phyloP scores from a whole-genome alignment of 2,329 filamentous ascomycete species.

The Penicillium sclerotiorum region DNA sequence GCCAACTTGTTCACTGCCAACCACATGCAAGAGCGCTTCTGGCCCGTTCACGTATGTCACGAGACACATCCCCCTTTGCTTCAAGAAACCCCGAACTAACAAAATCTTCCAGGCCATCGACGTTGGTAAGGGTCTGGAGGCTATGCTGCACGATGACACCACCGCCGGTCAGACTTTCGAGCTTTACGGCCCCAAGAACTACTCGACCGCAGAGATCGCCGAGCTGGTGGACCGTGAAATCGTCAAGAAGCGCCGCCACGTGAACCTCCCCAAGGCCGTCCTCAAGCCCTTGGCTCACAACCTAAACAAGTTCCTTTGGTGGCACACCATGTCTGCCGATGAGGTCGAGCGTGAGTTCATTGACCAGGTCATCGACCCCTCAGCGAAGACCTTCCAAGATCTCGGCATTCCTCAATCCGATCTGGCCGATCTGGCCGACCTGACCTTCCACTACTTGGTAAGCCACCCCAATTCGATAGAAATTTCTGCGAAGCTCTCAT shows the following conservation, averaged over 20 bases:
- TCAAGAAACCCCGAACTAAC: not conserved
- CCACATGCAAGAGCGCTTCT: conserved; percentile 87
- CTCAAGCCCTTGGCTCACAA: conserved; percentile 74
- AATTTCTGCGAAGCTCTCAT: not conserved
- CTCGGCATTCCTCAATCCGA: conserved; percentile 69
- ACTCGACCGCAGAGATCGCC: conserved; percentile 84
- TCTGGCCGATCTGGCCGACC: conserved; percentile 79
- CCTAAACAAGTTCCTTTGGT: conserved; percentile 85
- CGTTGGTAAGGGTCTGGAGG: conserved; percentile 83
- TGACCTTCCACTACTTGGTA: conserved; percentile 94
- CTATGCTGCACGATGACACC: conserved; percentile 86
- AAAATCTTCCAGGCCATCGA: conserved; percentile 73
- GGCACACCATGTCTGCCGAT: conserved; percentile 79
- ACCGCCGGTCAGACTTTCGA: conserved; percentile 92
- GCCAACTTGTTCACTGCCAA: conserved; percentile 88
- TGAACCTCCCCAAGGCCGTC: conserved; percentile 83
- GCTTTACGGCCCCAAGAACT: conserved; percentile 90
- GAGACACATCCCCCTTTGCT: not conserved
- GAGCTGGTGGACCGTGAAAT: conserved; percentile 90
- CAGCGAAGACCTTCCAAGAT: conserved; percentile 94
- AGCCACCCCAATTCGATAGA: conserved; percentile 42
- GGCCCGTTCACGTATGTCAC: conserved; percentile 78
- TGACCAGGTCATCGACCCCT: conserved; percentile 86
- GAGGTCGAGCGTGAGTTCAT: conserved; percentile 91
- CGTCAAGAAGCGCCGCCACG: conserved; percentile 81